Conservation (phyloP, 768 basidiomycete genomes). For the Amanita jacksonii region DNA sequence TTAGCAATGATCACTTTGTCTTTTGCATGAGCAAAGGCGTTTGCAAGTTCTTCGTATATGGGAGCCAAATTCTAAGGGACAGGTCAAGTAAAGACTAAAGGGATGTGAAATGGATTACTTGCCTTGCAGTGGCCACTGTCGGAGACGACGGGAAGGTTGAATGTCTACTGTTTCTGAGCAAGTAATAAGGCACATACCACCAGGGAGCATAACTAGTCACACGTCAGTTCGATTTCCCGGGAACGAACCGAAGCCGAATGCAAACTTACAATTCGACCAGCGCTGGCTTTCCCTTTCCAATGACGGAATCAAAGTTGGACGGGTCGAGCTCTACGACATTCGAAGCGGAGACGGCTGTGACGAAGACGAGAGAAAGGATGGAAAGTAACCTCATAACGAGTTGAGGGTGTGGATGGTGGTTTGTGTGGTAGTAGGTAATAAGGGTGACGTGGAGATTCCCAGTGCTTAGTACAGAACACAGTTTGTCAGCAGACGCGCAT, state of each 20-base stretch:
- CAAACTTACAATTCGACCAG: conserved; percentile 82
- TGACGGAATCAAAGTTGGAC: conserved; percentile 61
- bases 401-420: conserved; percentile 14
- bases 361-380: conserved; percentile 43
- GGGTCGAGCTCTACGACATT: conserved; percentile 78
- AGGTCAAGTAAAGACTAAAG: neutral
- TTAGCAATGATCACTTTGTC: conserved; percentile 87
- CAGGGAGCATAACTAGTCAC: conserved; percentile 69
- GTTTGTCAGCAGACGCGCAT: too few species aligned
- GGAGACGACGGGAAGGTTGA: conserved; percentile 6
- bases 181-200: conserved; percentile 46
- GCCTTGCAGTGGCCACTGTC: conserved; percentile 83
- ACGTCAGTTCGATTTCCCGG: conserved; percentile 9
- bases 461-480: too few species aligned
- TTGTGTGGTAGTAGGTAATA: neutral
- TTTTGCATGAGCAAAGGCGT: conserved; percentile 70
- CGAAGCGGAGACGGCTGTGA: conserved; percentile 54
- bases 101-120: conserved; percentile 10
- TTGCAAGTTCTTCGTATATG: conserved; percentile 78
- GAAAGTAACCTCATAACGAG: conserved; percentile 51
- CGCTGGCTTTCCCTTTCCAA: conserved; percentile 76
- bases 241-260: neutral
- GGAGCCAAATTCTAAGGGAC: conserved; percentile 77
- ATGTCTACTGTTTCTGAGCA: neutral
- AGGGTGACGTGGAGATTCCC: conserved; percentile 7